Base-by-base conservation (phyloP, 2,329 filamentous ascomycete genomes). In the Coleophoma eucalyptorum region DNA sequence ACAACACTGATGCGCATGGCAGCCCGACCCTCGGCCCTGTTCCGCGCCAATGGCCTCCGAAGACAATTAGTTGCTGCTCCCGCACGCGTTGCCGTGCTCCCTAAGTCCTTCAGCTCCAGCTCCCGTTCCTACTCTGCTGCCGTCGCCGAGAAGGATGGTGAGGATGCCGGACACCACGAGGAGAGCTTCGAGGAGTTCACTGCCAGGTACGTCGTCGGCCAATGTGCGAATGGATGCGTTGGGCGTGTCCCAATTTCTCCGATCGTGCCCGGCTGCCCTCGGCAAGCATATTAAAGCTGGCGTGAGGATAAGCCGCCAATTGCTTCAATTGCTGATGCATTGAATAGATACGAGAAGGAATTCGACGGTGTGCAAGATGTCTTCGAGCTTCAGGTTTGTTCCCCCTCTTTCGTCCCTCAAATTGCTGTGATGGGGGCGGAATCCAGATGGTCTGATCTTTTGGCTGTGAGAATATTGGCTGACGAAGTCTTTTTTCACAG, bases 161-260 rank as follows among this genome's bases (percentile, higher is more conserved):
- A 73, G 61, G 75, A 74, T 59, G 76, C 67, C 49, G 75, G 80
- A 58, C 73, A 96, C 74, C 83, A 86, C 69, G 94, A 99, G 75
- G 94, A 99, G 85, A 96, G 89, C 67, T 99, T 96, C 66, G 94
- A 99, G 80, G 92, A 97, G 79, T 99, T 99, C 76, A 91, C 89
- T 75, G 88, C 91, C 66, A 92, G 94, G 94, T 99, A 89, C 75
- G 60, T 55, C 34, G 46, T 34, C 12, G 10, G 43, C 45, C 58
- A 61, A 65, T 62, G 18, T 10, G 18, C 26, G 8, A 10, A 26
- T 43, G 40, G 40, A 3, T 5, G 26, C 26, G 3, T 26, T 26
- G 26, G 26, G 26, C 26, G 26, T 26, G 26, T 2, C 26, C 26
- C 26, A 26, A 26, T 26, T 26, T 26, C 26, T 26, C 26, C 26